Percentiles rank a stretch among this genome's conserved stretches.
These are phyloP conservation scores for Porogramme epimiltina DNA, from an alignment of 1,284 basidiomycete genomes.

Conservation along the genomic window DNA sequence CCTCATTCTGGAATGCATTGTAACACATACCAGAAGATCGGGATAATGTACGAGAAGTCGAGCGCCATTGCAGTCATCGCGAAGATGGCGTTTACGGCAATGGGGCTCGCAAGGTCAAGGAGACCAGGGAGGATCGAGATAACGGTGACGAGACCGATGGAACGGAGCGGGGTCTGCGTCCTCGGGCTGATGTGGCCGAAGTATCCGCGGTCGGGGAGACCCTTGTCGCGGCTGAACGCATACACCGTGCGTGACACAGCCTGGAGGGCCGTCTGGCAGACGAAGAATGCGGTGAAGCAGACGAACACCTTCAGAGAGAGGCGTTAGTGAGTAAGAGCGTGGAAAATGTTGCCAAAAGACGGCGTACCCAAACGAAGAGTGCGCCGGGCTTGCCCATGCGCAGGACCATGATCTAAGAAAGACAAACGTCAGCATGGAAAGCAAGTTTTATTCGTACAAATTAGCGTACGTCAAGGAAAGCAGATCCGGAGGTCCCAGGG, in stretches of 20 bases:
- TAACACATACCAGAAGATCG: conserved; percentile 55
- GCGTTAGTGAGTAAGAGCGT: no score
- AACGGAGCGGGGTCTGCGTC: conserved; percentile 80
- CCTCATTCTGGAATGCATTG: not conserved
- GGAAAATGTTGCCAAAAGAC: no score
- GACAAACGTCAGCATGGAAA: not conserved
- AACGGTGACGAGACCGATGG: conserved; percentile 80
- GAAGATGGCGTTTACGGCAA: conserved; percentile 86
- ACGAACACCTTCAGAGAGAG: no score
- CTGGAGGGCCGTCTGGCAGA: conserved; percentile 81
- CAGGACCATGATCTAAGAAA: conserved; percentile 65
- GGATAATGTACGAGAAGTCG: conserved; percentile 75
- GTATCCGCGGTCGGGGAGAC: conserved; percentile 80
- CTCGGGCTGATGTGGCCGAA: conserved; percentile 70
- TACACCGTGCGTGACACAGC: conserved; percentile 88
- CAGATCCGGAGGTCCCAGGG: conserved; percentile 66
- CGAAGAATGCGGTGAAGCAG: conserved; percentile 82
- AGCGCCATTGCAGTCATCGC: conserved; percentile 75
- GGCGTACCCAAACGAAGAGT: conserved; percentile 80
- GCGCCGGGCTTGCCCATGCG: conserved; percentile 75
- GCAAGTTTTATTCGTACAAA: no score
- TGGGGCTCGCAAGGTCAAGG: conserved; percentile 75
- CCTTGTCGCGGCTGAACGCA: conserved; percentile 87
- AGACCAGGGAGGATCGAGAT: conserved; percentile 73
- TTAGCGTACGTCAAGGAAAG: conserved; percentile 62